A percentile compares a stretch with the other conserved stretches of the same genome.
These are phyloP conservation scores for Nissolia schottii DNA, from an alignment of 306 rosid genomes.

Conservation along the genomic window DNA sequence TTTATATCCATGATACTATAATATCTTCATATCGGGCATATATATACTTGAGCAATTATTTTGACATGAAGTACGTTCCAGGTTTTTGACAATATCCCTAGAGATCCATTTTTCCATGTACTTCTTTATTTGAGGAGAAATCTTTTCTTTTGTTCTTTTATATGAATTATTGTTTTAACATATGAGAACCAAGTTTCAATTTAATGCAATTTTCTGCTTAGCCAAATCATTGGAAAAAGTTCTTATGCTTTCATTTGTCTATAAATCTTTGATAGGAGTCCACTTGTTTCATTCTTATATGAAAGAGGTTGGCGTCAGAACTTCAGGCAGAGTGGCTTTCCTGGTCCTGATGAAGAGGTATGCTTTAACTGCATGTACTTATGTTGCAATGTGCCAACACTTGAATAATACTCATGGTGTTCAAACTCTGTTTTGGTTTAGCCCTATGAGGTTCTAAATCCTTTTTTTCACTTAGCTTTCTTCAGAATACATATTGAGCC, in stretches of 20 bases:
- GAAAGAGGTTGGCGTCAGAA: constrained; percentile 99
- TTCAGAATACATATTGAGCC: background rate
- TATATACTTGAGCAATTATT: background rate
- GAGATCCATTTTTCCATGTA: background rate
- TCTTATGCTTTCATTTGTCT: constrained; percentile 24
- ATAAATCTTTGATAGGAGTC: constrained; percentile 54
- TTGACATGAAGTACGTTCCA: background rate
- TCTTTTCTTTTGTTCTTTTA: background rate
- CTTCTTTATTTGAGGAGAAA: background rate
- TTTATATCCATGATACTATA: background rate
- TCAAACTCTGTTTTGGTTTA: background rate
- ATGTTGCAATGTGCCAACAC: background rate
- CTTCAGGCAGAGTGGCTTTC: constrained; percentile 81
- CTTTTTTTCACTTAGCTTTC: no score
- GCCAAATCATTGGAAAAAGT: constrained; percentile 8
- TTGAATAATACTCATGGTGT: background rate
- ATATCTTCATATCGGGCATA: background rate
- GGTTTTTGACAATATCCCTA: background rate
- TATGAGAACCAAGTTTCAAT: constrained; percentile 5
- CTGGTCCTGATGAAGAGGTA: constrained; percentile 96
- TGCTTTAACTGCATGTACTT: background rate
- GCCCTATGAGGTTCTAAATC: background rate
- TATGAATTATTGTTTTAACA: background rate
- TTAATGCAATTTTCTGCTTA: constrained; percentile 3
- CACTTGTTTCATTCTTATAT: constrained; percentile 89